Evolutionary conservation across 2,329 filamentous ascomycete genomes (phyloP).

Genomic region (Alternaria panax): DNA sequence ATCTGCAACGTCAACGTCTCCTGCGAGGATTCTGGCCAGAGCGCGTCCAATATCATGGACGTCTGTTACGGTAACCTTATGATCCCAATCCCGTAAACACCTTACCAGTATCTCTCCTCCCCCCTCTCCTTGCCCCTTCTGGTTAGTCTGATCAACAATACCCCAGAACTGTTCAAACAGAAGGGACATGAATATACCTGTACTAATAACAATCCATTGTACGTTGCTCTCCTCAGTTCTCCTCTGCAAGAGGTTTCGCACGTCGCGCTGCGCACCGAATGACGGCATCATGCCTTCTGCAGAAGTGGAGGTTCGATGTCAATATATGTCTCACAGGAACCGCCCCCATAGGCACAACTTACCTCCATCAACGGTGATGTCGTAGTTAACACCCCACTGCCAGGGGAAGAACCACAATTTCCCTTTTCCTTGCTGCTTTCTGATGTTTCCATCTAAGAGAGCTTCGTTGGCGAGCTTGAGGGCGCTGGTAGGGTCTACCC

Average conservation of each 20-base stretch:
- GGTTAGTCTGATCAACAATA: conserved; percentile 68
- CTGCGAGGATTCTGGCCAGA: conserved; percentile 62
- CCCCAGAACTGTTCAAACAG: conserved; percentile 70
- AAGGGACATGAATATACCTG: conserved; percentile 75
- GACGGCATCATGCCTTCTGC: conserved; percentile 68
- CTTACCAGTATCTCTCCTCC: conserved; percentile 50
- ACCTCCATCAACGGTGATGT: conserved; percentile 63
- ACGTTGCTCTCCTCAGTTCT: conserved; percentile 44
- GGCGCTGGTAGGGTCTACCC: conserved; percentile 63
- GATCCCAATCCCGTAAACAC: conserved; percentile 69
- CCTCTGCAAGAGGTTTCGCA: conserved; percentile 36
- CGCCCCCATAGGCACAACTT: too few relatives aligned
- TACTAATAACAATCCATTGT: conserved; percentile 71
- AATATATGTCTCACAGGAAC: too few relatives aligned
- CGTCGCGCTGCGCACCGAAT: conserved; percentile 70
- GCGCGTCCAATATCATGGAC: conserved; percentile 69
- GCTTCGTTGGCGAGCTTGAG: conserved; percentile 65
- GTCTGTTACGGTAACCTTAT: conserved; percentile 67
- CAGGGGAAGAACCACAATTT: conserved; percentile 67
- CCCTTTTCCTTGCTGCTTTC: conserved; percentile 24
- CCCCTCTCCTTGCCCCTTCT: conserved; percentile 8
- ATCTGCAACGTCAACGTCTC: conserved; percentile 42
- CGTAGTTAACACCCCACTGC: conserved; percentile 79
- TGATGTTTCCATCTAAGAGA: conserved; percentile 57
- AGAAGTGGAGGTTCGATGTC: too few relatives aligned